These are phyloP conservation scores for Stentor roeselii DNA, from an alignment of 73 alveolate species.

Conservation along the genomic window DNA sequence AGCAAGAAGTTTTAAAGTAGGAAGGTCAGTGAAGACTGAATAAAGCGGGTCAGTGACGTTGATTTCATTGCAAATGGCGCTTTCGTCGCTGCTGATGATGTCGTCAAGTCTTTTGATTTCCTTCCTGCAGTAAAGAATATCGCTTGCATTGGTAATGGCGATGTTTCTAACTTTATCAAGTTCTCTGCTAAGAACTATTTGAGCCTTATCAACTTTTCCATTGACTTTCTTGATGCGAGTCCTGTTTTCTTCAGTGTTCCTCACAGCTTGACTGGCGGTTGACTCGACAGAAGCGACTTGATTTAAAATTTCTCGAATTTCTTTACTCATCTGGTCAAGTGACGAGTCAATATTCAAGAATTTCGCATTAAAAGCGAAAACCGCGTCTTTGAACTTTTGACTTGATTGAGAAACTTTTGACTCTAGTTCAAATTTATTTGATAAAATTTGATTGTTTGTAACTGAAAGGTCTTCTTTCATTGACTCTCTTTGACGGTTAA, in stretches of 20 bases:
- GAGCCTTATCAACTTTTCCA: background rate
- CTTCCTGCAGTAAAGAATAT: background rate
- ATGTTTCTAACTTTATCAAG: background rate
- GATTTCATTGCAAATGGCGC: background rate
- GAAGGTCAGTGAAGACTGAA: background rate
- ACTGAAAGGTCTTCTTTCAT: background rate
- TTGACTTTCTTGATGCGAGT: background rate
- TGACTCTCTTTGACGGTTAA: background rate
- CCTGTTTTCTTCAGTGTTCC: background rate
- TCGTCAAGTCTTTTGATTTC: background rate
- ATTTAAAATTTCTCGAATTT: no score
- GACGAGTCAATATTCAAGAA: background rate
- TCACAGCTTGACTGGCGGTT: background rate
- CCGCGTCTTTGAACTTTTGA: background rate
- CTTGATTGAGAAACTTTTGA: background rate
- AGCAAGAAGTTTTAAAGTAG: background rate
- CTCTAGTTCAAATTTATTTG: background rate
- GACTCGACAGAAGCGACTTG: background rate
- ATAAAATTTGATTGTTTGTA: background rate
- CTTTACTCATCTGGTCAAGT: background rate
- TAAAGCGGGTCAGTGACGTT: background rate
- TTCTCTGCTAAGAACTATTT: background rate
- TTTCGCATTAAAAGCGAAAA: background rate
- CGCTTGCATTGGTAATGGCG: background rate
- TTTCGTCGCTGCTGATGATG: background rate